Evolutionary conservation across 805 yeast species (phyloP).

Genomic region (Cyberlindnera maclurae): DNA sequence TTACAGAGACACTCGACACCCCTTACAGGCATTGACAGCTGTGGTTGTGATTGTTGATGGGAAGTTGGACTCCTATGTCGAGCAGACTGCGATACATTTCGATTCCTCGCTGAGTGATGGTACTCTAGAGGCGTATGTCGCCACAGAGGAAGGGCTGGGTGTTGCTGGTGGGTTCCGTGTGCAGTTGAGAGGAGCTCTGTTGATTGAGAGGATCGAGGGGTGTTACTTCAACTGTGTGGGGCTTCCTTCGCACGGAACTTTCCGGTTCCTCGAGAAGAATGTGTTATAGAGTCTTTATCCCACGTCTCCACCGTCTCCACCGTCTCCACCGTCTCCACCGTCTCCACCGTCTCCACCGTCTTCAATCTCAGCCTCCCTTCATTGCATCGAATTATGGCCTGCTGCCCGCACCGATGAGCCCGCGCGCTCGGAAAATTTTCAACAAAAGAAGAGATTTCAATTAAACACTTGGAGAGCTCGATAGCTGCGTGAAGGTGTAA

Average conservation of each 20-base stretch:
- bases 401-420: conserved; percentile 1
- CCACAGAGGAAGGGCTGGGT: conserved; percentile 61
- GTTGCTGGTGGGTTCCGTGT: conserved; percentile 93
- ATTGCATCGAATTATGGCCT: background rate
- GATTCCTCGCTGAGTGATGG: conserved; percentile 42
- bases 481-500: too few species aligned
- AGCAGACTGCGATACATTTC: conserved; percentile 35
- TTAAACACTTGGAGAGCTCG: too few species aligned
- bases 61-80: conserved; percentile 27
- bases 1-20: conserved; percentile 36
- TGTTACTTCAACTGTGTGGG: conserved; percentile 88
- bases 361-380: too few species aligned
- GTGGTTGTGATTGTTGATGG: conserved; percentile 36
- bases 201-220: conserved; percentile 62
- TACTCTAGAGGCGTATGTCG: conserved; percentile 56
- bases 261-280: conserved; percentile 31
- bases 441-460: too few species aligned
- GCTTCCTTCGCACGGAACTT: conserved; percentile 60
- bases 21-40: conserved; percentile 48
- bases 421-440: background rate
- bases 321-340: too few species aligned
- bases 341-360: too few species aligned
- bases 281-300: background rate
- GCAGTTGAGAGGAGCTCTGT: conserved; percentile 64
- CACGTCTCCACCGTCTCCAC: too few species aligned